Base-by-base conservation (phyloP, 805 yeast species). In the Starmera caribaea region DNA sequence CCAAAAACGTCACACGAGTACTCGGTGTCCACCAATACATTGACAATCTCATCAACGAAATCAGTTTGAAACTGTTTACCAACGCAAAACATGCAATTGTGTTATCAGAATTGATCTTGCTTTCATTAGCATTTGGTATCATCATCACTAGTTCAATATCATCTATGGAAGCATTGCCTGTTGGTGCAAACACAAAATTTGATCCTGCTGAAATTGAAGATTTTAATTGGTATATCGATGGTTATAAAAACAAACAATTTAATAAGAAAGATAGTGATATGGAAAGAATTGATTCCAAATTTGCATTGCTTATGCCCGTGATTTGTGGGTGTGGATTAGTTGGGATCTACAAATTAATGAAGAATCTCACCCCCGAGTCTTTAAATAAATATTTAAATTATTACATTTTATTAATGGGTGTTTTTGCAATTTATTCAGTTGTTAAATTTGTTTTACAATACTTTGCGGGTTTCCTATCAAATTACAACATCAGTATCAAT, bases 221-320 rank as follows among this genome's bases (percentile, higher is more conserved):
- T 30, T 30, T 30, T n/a, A 15, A 30, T 30, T 30, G 32, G 32
- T 30, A 30, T 30, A 15, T 30, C n/a, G 32, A 30, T 30, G 32
- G 32, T n/a, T 30, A 30, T 30, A 30, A n/a, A 30, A n/a, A n/a
- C n/a, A 30, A 15, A 30, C n/a, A 30, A 30, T n/a, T n/a, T n/a
- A n/a, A 30, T n/a, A 30, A n/a, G 8, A 15, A 30, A n/a, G 14
- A 30, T n/a, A 15, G 5, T 30, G 30, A 15, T 5, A n/a, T 31
- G 26, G 26, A 21, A 21, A 21, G 6, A 21, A 32, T 37, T n/a
- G 33, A 34, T 16, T 59, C 51, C 16, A 54, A 48, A 37, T 61
- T 54, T 35, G 78, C 71, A 0, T 32, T 65, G 5, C 14, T 56
- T 4, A 48, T 73, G 51, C 81, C 82, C 0, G 40, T 76, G 5